A percentile compares a stretch with the other conserved stretches of the same genome.
These are phyloP conservation scores for Mycena metata DNA, from an alignment of 768 basidiomycete species.

Conservation along the genomic window DNA sequence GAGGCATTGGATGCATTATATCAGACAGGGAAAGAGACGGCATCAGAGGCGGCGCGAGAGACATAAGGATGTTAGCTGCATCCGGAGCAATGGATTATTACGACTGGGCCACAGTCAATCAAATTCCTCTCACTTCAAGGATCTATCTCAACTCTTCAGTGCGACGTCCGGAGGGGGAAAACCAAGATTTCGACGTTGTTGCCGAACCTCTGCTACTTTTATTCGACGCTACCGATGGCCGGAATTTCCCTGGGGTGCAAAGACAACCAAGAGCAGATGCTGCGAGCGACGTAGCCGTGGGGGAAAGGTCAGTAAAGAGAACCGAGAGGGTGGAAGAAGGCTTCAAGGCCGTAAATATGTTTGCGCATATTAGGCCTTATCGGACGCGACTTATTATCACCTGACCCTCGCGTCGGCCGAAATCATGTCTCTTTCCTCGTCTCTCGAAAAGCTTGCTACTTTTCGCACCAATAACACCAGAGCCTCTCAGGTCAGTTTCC, in stretches of 20 bases:
- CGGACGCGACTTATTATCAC: too few relatives aligned
- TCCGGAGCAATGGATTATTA: not conserved
- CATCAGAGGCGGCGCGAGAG: slow-evolving; percentile 14
- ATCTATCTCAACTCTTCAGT: not conserved
- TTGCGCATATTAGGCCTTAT: not conserved
- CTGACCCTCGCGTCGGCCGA: too few relatives aligned
- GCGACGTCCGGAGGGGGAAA: not conserved
- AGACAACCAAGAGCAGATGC: not conserved
- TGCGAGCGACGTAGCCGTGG: not conserved
- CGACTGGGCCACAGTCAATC: not conserved
- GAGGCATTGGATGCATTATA: slow-evolving; percentile 67
- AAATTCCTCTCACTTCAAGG: not conserved
- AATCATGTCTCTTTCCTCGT: slow-evolving; percentile 60
- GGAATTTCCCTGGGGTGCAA: not conserved
- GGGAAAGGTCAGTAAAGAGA: not conserved
- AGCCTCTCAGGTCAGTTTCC: slow-evolving; percentile 71
- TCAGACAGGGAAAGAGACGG: slow-evolving; percentile 66
- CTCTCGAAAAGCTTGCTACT: slow-evolving; percentile 66
- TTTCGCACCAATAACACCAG: slow-evolving; percentile 66
- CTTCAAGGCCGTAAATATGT: too few relatives aligned
- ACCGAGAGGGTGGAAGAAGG: not conserved
- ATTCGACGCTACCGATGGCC: not conserved
- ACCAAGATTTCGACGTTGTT: not conserved
- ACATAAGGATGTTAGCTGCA: not conserved
- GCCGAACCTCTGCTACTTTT: not conserved